Base-by-base conservation (phyloP, 768 basidiomycete species). In the Brasilioporus rufonigricans region DNA sequence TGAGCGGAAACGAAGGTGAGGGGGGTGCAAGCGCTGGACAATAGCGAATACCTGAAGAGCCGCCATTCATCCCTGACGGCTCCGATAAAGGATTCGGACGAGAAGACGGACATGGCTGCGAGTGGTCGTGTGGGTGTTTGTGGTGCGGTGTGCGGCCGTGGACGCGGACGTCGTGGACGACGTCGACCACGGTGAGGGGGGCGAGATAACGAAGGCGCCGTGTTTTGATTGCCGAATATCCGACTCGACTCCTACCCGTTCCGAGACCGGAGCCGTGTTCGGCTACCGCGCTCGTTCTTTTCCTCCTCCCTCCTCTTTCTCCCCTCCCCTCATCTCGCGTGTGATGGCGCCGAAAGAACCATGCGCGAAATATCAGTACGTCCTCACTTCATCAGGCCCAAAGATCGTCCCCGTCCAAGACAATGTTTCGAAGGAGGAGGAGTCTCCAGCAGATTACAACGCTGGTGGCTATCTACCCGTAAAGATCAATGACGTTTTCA, bases 61-160 rank as follows among this genome's bases (percentile, higher is more conserved):
- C 82, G 77, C 89, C 89, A 93, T 57, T 91, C 87, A 61, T 93
- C 91, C 61, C 87, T 73, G 49, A 93, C 91, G 7, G 91, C 86
- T 29, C 90, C 90, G 52, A 91, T 89, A 59, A 91, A 89, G 21
- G 59, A 69, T 43, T 57, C 61, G 19, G 70, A 48, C 12, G 61
- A 36, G 27, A 58, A 60, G 32, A 61, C 56, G 32, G 71, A 48
- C 66, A 63, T 60, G 29, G 8, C n/a, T 26, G 48, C 10, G 32
- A 24, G 24, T 33, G 35, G 44, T 50, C 14, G 35, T 2, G 46
- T 4, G 24, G 35, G 18, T 19, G 3, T 5, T 8, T 23, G 12
- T 39, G 9, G 27, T 9, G 9, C 27, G 27, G 27, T 5, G 9
- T 29, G 14, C 33, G 12, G 19, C 2, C 41, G 50, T 36, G n/a